Base-by-base conservation (phyloP, 345 rosid species). In the Punica granatum region DNA sequence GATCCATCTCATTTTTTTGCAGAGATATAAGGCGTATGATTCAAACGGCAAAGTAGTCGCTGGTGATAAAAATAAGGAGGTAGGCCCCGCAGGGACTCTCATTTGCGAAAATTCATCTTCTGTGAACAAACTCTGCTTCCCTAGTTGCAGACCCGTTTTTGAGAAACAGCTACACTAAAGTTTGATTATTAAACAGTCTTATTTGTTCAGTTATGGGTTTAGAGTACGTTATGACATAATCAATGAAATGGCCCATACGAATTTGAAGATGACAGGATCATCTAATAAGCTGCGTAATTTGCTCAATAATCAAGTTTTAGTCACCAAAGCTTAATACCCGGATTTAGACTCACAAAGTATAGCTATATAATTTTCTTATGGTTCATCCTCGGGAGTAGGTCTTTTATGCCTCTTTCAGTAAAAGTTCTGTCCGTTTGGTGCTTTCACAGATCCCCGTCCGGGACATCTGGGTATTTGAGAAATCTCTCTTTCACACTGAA, bases 11-110 rank as follows among this genome's bases (percentile, higher is more conserved):
- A 42, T 59, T 18, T 59, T 63, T 73, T 63, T 75, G 75, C 88
- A 94, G 99, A 94, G 89, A 74, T 94, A 88, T 35, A 97, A 91
- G 80, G 99, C 99, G 39, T 94, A 89, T 70, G 93, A 94, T 81
- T 79, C 82, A 21, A 82, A 86, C 44, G 99, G 97, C 34, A 80
- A 72, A 30, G 80, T 77, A 51, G 82, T 91, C 70, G 92, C 97
- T 63, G 98, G 99, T 58, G 87, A 91, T 69, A 91, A 79, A 78
- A 75, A 73, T 4, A 94, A 86, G 81, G 98, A 94, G 96, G 99
- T 91, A 69, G 16, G 67, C n/a, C 0, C 48, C 59, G 0, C 43
- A 71, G 43, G 53, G 34, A n/a, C 2, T 1, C 14, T 66, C 37
- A 26, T 26, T 16, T 25, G 0, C 6, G 6, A 33, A 31, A 44